phyloP scores from a whole-genome alignment of 148 eudicot genomes.

The Diospyros kaki region DNA sequence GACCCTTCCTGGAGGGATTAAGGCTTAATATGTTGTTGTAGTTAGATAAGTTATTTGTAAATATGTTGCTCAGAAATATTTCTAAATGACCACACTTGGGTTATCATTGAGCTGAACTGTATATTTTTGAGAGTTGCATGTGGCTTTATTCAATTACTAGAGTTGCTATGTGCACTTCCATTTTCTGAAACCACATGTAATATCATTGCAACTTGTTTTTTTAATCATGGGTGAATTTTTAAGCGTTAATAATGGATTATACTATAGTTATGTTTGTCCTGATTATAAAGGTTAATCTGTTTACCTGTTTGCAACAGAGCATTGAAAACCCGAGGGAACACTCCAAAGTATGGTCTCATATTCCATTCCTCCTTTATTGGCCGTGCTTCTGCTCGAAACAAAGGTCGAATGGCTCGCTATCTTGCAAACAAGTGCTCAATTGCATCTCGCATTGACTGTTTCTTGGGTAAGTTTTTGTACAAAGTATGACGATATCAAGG shows the following conservation, averaged over 20 bases:
- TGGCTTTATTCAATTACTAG: background rate
- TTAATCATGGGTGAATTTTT: too few species aligned
- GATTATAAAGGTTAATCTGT: background rate
- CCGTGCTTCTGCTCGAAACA: slow-evolving; percentile 87
- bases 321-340: slow-evolving; percentile 84
- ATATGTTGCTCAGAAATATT: background rate
- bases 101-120: background rate
- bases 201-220: background rate
- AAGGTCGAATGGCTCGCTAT: slow-evolving; percentile 99
- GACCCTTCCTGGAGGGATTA: too few species aligned
- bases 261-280: background rate
- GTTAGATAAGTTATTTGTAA: background rate
- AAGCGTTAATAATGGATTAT: too few species aligned
- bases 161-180: background rate
- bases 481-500: background rate
- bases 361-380: slow-evolving; percentile 99
- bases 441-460: slow-evolving; percentile 94
- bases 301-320: slow-evolving; percentile 49
- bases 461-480: slow-evolving; percentile 51
- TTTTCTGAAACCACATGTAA: background rate
- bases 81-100: background rate
- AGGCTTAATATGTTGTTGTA: too few species aligned
- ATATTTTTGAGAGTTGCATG: background rate
- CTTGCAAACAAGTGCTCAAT: slow-evolving; percentile 99
- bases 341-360: slow-evolving; percentile 94